A percentile compares a stretch with the other conserved stretches of the same genome.
Conservation (phyloP, 495 filamentous ascomycete species). For the Jackrogersella multiformis region DNA sequence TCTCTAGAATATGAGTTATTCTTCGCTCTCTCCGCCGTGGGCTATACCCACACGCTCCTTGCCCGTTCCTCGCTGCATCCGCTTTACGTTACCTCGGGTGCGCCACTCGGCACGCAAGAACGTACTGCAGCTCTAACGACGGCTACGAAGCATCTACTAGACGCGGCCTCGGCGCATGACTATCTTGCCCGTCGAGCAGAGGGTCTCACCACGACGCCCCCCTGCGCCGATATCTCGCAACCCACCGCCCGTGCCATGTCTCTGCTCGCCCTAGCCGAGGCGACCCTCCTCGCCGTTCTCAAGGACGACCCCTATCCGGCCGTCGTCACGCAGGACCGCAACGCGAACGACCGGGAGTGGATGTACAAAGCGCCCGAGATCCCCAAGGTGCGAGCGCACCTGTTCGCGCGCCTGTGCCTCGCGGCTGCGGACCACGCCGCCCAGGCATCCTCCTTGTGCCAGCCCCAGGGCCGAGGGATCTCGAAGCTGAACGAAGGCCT, state of each 20-base stretch:
- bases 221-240: constrained; percentile 69
- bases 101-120: constrained; percentile 69
- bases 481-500: constrained; percentile 70
- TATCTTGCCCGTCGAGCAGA: constrained; percentile 66
- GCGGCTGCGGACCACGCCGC: constrained; percentile 73
- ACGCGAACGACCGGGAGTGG: constrained; percentile 86
- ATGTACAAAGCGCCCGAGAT: constrained; percentile 89
- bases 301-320: constrained; percentile 94
- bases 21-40: constrained; percentile 80
- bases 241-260: constrained; percentile 74
- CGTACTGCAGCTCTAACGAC: constrained; percentile 74
- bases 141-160: constrained; percentile 80
- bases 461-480: constrained; percentile 40
- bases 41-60: constrained; percentile 73
- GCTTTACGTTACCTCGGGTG: constrained; percentile 61
- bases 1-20: constrained; percentile 85
- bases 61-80: constrained; percentile 67
- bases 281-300: constrained; percentile 85
- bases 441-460: constrained; percentile 65
- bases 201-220: constrained; percentile 42
- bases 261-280: constrained; percentile 81
- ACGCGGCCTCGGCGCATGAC: constrained; percentile 78
- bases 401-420: constrained; percentile 90
- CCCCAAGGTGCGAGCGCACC: constrained; percentile 84
- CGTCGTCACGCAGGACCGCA: constrained; percentile 76